Evolutionary conservation across 495 filamentous ascomycete genomes (phyloP).

Genomic region (Talaromyces proteolyticus): DNA sequence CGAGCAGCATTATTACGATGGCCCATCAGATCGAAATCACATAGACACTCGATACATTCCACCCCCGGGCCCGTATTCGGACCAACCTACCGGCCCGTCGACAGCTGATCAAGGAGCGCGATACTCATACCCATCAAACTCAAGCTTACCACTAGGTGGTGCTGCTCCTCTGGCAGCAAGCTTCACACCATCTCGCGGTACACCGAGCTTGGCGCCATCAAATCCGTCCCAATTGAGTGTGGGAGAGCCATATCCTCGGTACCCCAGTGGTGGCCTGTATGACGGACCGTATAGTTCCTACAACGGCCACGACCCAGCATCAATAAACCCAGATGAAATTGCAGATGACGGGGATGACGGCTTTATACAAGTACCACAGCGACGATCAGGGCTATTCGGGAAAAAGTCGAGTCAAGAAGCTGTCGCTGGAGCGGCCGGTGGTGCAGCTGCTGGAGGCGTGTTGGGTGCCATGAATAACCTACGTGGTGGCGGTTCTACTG

Average conservation of each 20-base stretch:
- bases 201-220: slow-evolving; percentile 20
- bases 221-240: slow-evolving; percentile 24
- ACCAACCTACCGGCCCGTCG: too few species aligned
- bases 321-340: slow-evolving; percentile 73
- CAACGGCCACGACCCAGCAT: slow-evolving; percentile 46
- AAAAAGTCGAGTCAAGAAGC: slow-evolving; percentile 20
- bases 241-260: slow-evolving; percentile 23
- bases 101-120: too few species aligned
- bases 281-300: slow-evolving; percentile 57
- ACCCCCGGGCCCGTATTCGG: slow-evolving; percentile 19
- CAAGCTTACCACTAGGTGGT: slow-evolving; percentile 19
- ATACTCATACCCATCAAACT: slow-evolving; percentile 33
- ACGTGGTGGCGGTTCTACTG: slow-evolving; percentile 23
- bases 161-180: slow-evolving; percentile 31
- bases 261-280: slow-evolving; percentile 26
- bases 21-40: slow-evolving; percentile 39
- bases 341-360: slow-evolving; percentile 85
- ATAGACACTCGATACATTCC: slow-evolving; percentile 41
- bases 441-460: slow-evolving; percentile 50
- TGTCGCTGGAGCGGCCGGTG: slow-evolving; percentile 41
- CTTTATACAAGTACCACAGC: slow-evolving; percentile 37
- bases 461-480: slow-evolving; percentile 31
- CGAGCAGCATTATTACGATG: slow-evolving; percentile 22
- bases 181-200: slow-evolving; percentile 26
- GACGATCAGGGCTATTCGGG: slow-evolving; percentile 47